Evolutionary conservation across 257 asterid genomes (phyloP).

Genomic region (Lycium ferocissimum): DNA sequence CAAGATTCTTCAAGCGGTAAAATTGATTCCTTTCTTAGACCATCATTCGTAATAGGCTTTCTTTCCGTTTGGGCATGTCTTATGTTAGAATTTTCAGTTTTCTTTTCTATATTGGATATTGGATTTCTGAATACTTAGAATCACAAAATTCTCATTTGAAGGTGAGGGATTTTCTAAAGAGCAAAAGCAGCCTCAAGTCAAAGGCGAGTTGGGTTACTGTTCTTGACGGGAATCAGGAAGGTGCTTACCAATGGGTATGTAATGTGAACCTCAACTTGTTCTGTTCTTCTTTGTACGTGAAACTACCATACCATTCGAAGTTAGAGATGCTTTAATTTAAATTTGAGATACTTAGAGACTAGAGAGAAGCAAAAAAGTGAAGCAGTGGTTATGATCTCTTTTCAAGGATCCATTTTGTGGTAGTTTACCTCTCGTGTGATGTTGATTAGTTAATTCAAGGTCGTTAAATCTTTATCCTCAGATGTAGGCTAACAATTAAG

Average conservation of each 20-base stretch:
- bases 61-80: not conserved
- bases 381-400: constrained; percentile 1
- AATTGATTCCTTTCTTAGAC: constrained; percentile 19
- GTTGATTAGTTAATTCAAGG: constrained; percentile 19
- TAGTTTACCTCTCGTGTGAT: not conserved
- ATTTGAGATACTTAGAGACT: constrained; percentile 1
- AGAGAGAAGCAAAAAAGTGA: not conserved
- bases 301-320: not conserved
- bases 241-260: constrained; percentile 80
- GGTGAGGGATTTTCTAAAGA: constrained; percentile 63
- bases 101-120: not conserved
- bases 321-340: constrained; percentile 4
- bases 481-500: not conserved
- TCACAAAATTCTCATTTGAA: constrained; percentile 32
- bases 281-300: not conserved
- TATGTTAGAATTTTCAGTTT: not conserved
- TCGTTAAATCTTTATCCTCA: not conserved
- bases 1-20: constrained; percentile 69
- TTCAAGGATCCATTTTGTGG: not conserved
- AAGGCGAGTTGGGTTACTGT: constrained; percentile 64
- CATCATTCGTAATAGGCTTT: not conserved
- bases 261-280: constrained; percentile 8
- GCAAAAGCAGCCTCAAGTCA: constrained; percentile 54
- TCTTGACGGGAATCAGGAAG: constrained; percentile 73
- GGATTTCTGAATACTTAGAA: not conserved